These are phyloP conservation scores for Entoloma clypeatum DNA, from an alignment of 1,284 basidiomycete genomes.

Conservation along the genomic window DNA sequence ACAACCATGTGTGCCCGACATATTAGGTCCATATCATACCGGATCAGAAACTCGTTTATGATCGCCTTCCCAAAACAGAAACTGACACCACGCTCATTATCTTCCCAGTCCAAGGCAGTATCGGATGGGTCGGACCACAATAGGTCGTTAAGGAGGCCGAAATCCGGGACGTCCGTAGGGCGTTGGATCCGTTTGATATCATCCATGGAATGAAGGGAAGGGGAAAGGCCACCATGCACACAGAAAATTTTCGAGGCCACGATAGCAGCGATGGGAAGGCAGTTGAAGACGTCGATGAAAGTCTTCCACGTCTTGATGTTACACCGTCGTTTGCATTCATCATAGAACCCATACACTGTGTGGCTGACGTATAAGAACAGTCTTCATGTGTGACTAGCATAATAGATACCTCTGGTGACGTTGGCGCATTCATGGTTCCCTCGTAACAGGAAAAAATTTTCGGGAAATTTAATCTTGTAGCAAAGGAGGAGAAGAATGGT, in stretches of 20 bases:
- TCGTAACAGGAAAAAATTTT: slow-evolving; percentile 97
- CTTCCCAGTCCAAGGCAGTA: slow-evolving; percentile 98
- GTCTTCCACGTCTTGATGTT: slow-evolving; percentile 99
- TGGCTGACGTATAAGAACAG: slow-evolving; percentile 21
- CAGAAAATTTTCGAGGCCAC: slow-evolving; percentile 99
- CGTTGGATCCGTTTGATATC: slow-evolving; percentile 98
- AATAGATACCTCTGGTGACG: slow-evolving; percentile 82
- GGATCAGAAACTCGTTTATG: slow-evolving; percentile 92
- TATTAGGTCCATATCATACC: slow-evolving; percentile 98
- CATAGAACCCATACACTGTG: slow-evolving; percentile 98
- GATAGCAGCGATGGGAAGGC: slow-evolving; percentile 96
- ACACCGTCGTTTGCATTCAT: slow-evolving; percentile 99
- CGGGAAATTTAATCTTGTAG: slow-evolving; percentile 99
- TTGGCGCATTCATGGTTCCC: slow-evolving; percentile 99
- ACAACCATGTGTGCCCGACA: slow-evolving; percentile 99
- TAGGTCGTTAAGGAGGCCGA: slow-evolving; percentile 94
- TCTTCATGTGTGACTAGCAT: slow-evolving; percentile 6
- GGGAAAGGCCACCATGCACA: slow-evolving; percentile 97
- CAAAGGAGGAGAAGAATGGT: slow-evolving; percentile 95
- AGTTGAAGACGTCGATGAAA: slow-evolving; percentile 99
- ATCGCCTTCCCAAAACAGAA: slow-evolving; percentile 99
- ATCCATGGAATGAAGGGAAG: slow-evolving; percentile 97
- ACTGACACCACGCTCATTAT: slow-evolving; percentile 99
- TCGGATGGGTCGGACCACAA: slow-evolving; percentile 99
- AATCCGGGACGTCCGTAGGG: slow-evolving; percentile 99